Evolutionary conservation across 2,329 filamentous ascomycete species (phyloP).

Genomic region (Pseudogymnoascus verrucosus): DNA sequence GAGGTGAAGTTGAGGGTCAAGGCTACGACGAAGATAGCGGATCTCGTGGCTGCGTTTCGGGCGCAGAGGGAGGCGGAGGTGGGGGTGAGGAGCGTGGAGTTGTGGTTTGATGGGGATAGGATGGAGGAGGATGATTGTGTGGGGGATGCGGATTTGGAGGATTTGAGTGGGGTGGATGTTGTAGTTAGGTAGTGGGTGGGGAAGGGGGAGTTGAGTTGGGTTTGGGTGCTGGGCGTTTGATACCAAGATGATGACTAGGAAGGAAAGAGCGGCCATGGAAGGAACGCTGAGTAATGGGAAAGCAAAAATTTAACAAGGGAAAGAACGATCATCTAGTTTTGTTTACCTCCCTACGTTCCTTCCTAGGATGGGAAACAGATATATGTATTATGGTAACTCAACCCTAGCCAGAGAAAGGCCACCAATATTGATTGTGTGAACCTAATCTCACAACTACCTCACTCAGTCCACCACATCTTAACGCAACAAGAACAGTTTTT

Average conservation of each 20-base stretch:
- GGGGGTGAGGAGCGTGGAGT: constrained; percentile 44
- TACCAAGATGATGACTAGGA: not conserved
- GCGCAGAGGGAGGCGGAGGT: constrained; percentile 41
- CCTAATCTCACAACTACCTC: too few relatives aligned
- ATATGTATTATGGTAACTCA: too few relatives aligned
- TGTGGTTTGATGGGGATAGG: constrained; percentile 70
- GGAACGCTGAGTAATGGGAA: not conserved
- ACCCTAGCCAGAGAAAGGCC: too few relatives aligned
- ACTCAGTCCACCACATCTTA: too few relatives aligned
- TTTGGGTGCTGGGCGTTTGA: not conserved
- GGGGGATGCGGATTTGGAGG: constrained; percentile 61
- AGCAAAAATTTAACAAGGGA: not conserved
- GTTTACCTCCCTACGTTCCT: not conserved
- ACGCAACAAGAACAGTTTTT: not conserved
- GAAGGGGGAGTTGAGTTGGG: not conserved
- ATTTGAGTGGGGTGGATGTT: constrained; percentile 70
- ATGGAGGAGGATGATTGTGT: constrained; percentile 54
- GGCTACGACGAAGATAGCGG: constrained; percentile 50
- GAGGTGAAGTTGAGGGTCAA: constrained; percentile 44
- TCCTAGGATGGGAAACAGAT: not conserved
- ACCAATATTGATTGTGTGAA: too few relatives aligned
- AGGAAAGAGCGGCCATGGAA: not conserved
- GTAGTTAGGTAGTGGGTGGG: constrained; percentile 45
- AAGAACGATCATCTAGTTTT: not conserved
- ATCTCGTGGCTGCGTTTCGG: constrained; percentile 56